phyloP scores from a whole-genome alignment of 2,329 filamentous ascomycete genomes.

The Aspergillus sp. region DNA sequence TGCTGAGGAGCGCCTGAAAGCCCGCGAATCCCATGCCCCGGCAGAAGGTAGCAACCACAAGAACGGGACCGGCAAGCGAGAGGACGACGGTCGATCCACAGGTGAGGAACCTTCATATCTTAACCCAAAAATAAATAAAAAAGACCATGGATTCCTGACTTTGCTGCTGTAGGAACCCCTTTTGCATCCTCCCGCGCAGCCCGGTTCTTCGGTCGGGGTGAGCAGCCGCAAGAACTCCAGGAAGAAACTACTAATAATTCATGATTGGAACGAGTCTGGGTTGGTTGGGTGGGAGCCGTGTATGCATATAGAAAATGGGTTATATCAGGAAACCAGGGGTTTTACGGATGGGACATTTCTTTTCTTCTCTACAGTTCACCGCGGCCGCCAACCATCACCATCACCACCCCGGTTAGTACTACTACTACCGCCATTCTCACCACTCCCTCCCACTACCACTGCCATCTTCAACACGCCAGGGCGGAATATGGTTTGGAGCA shows the following conservation, averaged over 20 bases:
- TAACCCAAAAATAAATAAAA: background rate
- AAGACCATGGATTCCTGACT: background rate
- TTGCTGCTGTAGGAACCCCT: background rate
- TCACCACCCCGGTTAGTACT: background rate
- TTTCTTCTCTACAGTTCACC: background rate
- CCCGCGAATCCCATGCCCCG: slow-evolving; percentile 14
- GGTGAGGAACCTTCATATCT: slow-evolving; percentile 13
- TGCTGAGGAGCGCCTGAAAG: slow-evolving; percentile 69
- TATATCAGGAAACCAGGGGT: background rate
- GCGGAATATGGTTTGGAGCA: slow-evolving; percentile 1
- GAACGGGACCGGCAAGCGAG: slow-evolving; percentile 8
- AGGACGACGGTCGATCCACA: slow-evolving; percentile 13
- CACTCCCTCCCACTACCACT: background rate
- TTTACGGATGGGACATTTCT: background rate
- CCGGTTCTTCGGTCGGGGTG: background rate
- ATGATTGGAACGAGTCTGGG: background rate
- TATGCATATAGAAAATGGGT: slow-evolving; percentile 1
- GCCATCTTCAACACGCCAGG: background rate
- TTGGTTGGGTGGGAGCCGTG: background rate
- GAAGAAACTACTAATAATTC: background rate
- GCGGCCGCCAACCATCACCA: background rate
- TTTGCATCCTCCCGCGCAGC: background rate
- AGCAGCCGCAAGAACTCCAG: background rate
- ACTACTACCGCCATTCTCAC: background rate
- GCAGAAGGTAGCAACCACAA: slow-evolving; percentile 8